These are phyloP conservation scores for Aspergillus cristatus DNA, from an alignment of 495 filamentous ascomycete species.

Conservation along the genomic window DNA sequence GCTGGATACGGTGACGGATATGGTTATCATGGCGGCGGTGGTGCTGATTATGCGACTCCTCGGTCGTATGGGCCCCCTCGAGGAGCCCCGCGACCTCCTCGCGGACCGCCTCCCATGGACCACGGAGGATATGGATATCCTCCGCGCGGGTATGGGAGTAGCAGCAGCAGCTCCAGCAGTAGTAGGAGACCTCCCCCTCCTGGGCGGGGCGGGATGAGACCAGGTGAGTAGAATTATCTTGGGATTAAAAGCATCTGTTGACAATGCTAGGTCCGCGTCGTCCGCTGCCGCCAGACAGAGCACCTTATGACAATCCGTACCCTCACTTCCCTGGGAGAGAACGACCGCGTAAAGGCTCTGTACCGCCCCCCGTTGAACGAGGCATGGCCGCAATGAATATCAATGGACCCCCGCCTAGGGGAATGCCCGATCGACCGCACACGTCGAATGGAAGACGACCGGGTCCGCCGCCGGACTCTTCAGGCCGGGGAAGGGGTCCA, in stretches of 20 bases:
- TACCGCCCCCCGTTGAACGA: slow-evolving; percentile 30
- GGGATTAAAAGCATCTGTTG: too few species aligned
- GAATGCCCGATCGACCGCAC: slow-evolving; percentile 25
- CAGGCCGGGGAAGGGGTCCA: slow-evolving; percentile 14
- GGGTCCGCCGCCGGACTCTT: slow-evolving; percentile 20
- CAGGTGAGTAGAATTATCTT: slow-evolving; percentile 30
- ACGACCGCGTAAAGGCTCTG: slow-evolving; percentile 8
- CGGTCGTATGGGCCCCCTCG: slow-evolving; percentile 36
- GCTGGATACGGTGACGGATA: slow-evolving; percentile 39
- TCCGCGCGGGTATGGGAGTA: slow-evolving; percentile 19
- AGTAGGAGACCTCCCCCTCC: slow-evolving; percentile 15
- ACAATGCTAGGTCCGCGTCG: slow-evolving; percentile 13
- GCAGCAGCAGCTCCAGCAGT: slow-evolving; percentile 13
- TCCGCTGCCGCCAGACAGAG: slow-evolving; percentile 36
- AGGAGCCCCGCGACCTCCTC: slow-evolving; percentile 24
- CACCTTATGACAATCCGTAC: slow-evolving; percentile 59
- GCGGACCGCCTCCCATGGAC: slow-evolving; percentile 23
- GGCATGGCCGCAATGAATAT: slow-evolving; percentile 53
- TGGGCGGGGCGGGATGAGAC: slow-evolving; percentile 17
- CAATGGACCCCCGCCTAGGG: slow-evolving; percentile 26
- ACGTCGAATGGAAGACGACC: slow-evolving; percentile 27
- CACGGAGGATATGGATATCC: slow-evolving; percentile 37
- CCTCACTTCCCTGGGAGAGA: slow-evolving; percentile 48
- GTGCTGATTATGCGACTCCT: slow-evolving; percentile 31
- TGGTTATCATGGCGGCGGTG: slow-evolving; percentile 32